Evolutionary conservation across 352 stramenopile genomes (phyloP).

Genomic region (Pythium scleroteichum): DNA sequence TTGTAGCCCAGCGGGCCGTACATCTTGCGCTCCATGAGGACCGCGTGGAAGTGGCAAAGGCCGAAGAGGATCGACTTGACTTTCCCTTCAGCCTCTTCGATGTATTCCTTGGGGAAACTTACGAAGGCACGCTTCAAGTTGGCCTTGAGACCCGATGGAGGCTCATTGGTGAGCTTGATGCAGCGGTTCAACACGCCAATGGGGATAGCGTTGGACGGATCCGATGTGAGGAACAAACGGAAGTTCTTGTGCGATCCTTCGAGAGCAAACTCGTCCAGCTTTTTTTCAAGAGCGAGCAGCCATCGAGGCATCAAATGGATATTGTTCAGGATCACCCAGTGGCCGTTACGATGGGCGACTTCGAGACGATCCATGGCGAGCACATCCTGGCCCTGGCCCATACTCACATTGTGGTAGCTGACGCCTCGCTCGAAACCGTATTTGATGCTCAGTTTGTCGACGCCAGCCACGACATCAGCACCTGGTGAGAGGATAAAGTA

Average conservation of each 20-base stretch:
- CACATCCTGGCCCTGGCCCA: constrained; percentile 93
- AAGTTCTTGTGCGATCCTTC: constrained; percentile 72
- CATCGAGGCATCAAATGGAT: constrained; percentile 94
- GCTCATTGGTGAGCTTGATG: constrained; percentile 91
- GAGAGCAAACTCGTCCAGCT: constrained; percentile 80
- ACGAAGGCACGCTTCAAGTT: constrained; percentile 89
- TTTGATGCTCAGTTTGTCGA: constrained; percentile 94
- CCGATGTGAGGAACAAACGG: constrained; percentile 87
- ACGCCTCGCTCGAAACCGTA: constrained; percentile 95
- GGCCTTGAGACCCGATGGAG: constrained; percentile 82
- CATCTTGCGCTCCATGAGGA: constrained; percentile 93
- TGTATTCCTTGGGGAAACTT: constrained; percentile 65
- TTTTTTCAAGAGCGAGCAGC: constrained; percentile 92
- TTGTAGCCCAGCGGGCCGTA: constrained; percentile 91
- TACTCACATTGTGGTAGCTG: constrained; percentile 95
- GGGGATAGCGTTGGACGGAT: constrained; percentile 82
- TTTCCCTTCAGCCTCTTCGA: constrained; percentile 82
- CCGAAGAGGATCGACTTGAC: constrained; percentile 89
- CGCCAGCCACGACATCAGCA: constrained; percentile 94
- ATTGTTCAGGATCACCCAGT: constrained; percentile 96
- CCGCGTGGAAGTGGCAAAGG: constrained; percentile 92
- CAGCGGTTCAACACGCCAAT: constrained; percentile 88
- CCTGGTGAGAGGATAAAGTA: constrained; percentile 97
- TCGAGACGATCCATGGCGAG: constrained; percentile 89
- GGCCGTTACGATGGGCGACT: constrained; percentile 86